phyloP scores from a whole-genome alignment of 495 filamentous ascomycete species.

The Penicillium malachiteum region DNA sequence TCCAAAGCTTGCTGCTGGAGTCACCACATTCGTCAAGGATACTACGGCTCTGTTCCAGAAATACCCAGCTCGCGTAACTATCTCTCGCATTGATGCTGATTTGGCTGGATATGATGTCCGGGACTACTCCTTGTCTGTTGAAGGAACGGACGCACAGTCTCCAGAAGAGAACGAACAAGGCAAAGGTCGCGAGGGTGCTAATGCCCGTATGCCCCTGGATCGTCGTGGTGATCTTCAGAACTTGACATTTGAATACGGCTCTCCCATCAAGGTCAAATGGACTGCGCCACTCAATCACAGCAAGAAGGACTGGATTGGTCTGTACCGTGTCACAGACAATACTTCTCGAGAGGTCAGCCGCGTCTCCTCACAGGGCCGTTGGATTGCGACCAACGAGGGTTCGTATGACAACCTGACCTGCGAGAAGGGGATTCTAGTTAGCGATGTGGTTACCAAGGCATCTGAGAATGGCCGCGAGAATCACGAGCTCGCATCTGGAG shows the following conservation, averaged over 20 bases:
- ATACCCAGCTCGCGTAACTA: slow-evolving; percentile 83
- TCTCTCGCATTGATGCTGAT: slow-evolving; percentile 78
- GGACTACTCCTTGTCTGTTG: slow-evolving; percentile 75
- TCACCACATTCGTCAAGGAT: slow-evolving; percentile 83
- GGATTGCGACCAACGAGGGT: slow-evolving; percentile 77
- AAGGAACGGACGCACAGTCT: slow-evolving; percentile 58
- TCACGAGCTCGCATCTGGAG: slow-evolving; percentile 54
- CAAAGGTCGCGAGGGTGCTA: slow-evolving; percentile 51
- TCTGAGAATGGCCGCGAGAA: slow-evolving; percentile 45
- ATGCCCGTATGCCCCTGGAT: slow-evolving; percentile 49
- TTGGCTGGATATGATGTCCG: slow-evolving; percentile 80
- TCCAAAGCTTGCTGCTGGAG: slow-evolving; percentile 81
- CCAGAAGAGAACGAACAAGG: slow-evolving; percentile 47
- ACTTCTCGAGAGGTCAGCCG: slow-evolving; percentile 77
- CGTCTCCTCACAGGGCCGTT: slow-evolving; percentile 83
- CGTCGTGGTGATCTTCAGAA: slow-evolving; percentile 63
- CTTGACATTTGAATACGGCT: slow-evolving; percentile 81
- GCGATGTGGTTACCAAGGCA: slow-evolving; percentile 53
- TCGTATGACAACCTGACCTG: slow-evolving; percentile 73
- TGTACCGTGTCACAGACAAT: slow-evolving; percentile 95
- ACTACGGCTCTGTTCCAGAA: slow-evolving; percentile 84
- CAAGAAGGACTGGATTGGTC: slow-evolving; percentile 91
- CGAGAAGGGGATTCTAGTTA: slow-evolving; percentile 76
- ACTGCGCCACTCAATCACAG: slow-evolving; percentile 87
- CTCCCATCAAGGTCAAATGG: slow-evolving; percentile 90